Evolutionary conservation across 2,329 filamentous ascomycete species (phyloP), one percentile per base, ranked within the genome.

Genomic region (Diaporthe amygdali): DNA sequence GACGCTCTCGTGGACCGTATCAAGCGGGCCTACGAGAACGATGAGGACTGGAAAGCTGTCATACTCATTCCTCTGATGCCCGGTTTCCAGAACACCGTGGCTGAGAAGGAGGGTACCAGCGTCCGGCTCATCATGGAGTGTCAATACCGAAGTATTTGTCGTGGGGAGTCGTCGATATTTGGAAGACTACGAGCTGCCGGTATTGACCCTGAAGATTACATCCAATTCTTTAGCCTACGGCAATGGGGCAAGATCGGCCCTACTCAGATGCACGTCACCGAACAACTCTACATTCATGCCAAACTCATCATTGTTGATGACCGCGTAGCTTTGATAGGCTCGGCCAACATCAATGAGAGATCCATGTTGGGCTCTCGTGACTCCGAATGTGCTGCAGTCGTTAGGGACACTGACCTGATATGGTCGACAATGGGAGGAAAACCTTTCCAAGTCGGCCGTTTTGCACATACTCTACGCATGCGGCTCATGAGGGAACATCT

Each of bases 281-380:
- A 99, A 80, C 96, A 98, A 82, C 88, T 99, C 14, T 99, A 99
- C 79, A 98, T 99, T 70, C 96, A 99, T 78, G 96, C 96, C 73
- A 99, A 99, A 83, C 93, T 93, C 75, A 98, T 98, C 86, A 89
- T 99, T 69, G 96, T 97, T 5, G 96, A 99, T 80, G 96, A 99
- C 78, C 91, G 96, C 41, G 90, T 96, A 71, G 96, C 93, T 25
- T 91, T 99, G 73, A 99, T 99, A 76, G 96, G 96, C 22, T 98
- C 96, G 55, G 96, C 96, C 67, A 99, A 99, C 79, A 98, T 99
- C 85, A 99, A 99, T 77, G 96, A 99, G 81, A 91, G 96, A 55
- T 98, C 96, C 8, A 95, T 98, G 94, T 82, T 98, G 73, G 96
- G 96, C 10, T 92, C 90, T 61, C 90, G 96, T 77, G 96, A 99